Conservation (phyloP, 768 basidiomycete genomes). For the Phanerochaete carnosa region DNA sequence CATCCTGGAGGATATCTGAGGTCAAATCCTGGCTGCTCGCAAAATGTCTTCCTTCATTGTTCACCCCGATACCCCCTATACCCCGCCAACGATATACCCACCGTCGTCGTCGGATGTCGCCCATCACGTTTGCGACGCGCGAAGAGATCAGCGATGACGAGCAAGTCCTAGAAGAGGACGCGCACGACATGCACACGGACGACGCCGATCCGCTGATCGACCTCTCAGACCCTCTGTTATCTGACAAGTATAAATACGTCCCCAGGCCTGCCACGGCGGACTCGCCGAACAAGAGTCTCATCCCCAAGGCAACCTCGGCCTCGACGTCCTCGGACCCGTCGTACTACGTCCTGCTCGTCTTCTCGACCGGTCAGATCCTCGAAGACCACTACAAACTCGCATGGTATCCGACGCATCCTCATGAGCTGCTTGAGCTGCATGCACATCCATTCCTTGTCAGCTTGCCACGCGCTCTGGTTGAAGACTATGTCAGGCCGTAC, state of each 20-base stretch:
- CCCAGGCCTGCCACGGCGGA: constrained; percentile 12
- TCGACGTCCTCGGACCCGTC: constrained; percentile 12
- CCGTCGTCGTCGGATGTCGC: constrained; percentile 47
- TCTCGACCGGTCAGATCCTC: constrained; percentile 66
- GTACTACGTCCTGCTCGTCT: constrained; percentile 53
- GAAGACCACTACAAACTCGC: constrained; percentile 58
- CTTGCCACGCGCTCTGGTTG: constrained; percentile 38
- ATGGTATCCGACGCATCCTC: constrained; percentile 57
- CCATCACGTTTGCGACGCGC: constrained; percentile 62
- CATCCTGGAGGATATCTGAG: constrained; percentile 56
- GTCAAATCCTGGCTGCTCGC: constrained; percentile 62
- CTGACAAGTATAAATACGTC: constrained; percentile 19
- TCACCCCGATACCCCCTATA: constrained; percentile 9
- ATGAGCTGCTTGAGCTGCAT: constrained; percentile 74
- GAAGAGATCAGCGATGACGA: constrained; percentile 3
- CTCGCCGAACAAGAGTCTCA: constrained; percentile 3
- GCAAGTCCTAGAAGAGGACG: constrained; percentile 8
- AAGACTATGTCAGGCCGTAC: constrained; percentile 53
- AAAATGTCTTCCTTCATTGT: constrained; percentile 42
- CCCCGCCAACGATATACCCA: constrained; percentile 23
- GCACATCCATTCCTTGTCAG: constrained; percentile 32
- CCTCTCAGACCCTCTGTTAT: constrained; percentile 20
- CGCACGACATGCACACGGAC: constrained; percentile 22
- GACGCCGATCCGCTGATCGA: constrained; percentile 29
- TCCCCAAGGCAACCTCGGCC: constrained; percentile 7